phyloP scores from a whole-genome alignment of 2,329 filamentous ascomycete genomes.

The Pseudocercospora cruenta region DNA sequence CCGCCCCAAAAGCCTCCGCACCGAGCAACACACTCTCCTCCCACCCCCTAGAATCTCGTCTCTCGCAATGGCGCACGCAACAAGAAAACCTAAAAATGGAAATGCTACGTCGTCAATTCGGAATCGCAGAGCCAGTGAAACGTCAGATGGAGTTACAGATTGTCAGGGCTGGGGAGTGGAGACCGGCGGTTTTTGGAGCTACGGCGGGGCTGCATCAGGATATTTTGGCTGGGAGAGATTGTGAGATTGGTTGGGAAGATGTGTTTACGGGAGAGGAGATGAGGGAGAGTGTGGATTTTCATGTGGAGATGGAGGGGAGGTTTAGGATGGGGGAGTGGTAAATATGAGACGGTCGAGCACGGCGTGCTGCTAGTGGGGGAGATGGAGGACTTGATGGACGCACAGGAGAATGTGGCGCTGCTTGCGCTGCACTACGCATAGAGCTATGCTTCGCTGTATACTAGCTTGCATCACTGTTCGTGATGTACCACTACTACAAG shows the following conservation, averaged over 20 bases:
- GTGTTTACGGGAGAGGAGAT: slow-evolving; percentile 78
- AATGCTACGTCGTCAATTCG: slow-evolving; percentile 81
- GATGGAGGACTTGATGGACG: not conserved
- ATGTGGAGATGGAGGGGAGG: slow-evolving; percentile 93
- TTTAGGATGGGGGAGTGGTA: slow-evolving; percentile 72
- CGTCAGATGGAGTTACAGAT: slow-evolving; percentile 96
- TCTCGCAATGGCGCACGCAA: slow-evolving; percentile 86
- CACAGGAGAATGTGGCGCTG: not conserved
- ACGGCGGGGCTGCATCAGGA: slow-evolving; percentile 76
- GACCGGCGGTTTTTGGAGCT: slow-evolving; percentile 64
- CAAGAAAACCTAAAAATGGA: slow-evolving; percentile 89
- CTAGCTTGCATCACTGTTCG: not conserved
- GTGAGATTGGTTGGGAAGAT: slow-evolving; percentile 87
- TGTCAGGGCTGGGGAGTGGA: slow-evolving; percentile 77
- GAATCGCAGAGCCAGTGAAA: slow-evolving; percentile 88
- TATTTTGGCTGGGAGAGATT: slow-evolving; percentile 76
- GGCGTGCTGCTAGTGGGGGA: too few relatives aligned
- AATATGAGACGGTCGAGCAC: too few relatives aligned
- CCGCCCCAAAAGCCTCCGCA: slow-evolving; percentile 54
- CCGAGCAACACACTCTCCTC: slow-evolving; percentile 59
- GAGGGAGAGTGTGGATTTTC: slow-evolving; percentile 69
- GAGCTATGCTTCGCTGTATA: slow-evolving; percentile 21
- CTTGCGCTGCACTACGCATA: not conserved
- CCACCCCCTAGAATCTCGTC: slow-evolving; percentile 90
- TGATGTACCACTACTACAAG: not conserved